Evolutionary conservation across 2,329 filamentous ascomycete genomes (phyloP).

Genomic region (Penicillium sp.): DNA sequence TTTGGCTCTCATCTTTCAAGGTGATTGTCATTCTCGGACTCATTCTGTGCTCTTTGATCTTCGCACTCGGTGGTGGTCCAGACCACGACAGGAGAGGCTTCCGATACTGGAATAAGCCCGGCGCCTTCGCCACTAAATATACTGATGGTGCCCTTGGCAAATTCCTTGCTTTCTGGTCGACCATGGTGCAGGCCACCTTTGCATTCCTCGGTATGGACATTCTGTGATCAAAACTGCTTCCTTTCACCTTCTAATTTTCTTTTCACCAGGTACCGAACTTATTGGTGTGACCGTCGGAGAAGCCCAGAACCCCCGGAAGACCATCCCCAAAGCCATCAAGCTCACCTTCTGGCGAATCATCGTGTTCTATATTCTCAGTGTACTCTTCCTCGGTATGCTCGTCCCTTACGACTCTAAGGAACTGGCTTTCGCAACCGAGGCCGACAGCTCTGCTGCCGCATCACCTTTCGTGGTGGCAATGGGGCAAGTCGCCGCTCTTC

Average conservation of each 20-base stretch:
- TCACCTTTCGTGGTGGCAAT: conserved; percentile 74
- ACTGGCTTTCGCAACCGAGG: conserved; percentile 43
- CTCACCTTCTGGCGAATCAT: conserved; percentile 72
- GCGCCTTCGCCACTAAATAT: conserved; percentile 9
- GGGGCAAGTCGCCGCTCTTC: conserved; percentile 53
- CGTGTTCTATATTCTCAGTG: conserved; percentile 69
- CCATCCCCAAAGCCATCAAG: conserved; percentile 70
- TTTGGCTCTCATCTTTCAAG: conserved; percentile 53
- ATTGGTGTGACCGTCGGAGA: conserved; percentile 61
- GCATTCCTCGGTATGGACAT: conserved; percentile 58
- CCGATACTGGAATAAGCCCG: conserved; percentile 58
- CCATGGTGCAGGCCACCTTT: conserved; percentile 52
- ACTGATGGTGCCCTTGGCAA: conserved; percentile 7
- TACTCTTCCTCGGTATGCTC: conserved; percentile 65
- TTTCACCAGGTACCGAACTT: conserved; percentile 63
- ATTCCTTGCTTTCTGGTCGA: conserved; percentile 5
- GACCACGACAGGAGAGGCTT: conserved; percentile 67
- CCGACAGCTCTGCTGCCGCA: conserved; percentile 49
- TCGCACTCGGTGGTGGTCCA: conserved; percentile 77
- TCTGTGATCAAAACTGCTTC: conserved; percentile 46
- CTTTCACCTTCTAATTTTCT: conserved; percentile 40
- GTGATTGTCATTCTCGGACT: conserved; percentile 65
- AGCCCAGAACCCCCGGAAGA: conserved; percentile 62
- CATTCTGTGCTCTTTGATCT: conserved; percentile 70
- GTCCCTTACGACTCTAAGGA: conserved; percentile 61